Evolutionary conservation across 805 yeast genomes (phyloP), one percentile per base, ranked within the genome.

Genomic region (Ogataea paraovalis): DNA sequence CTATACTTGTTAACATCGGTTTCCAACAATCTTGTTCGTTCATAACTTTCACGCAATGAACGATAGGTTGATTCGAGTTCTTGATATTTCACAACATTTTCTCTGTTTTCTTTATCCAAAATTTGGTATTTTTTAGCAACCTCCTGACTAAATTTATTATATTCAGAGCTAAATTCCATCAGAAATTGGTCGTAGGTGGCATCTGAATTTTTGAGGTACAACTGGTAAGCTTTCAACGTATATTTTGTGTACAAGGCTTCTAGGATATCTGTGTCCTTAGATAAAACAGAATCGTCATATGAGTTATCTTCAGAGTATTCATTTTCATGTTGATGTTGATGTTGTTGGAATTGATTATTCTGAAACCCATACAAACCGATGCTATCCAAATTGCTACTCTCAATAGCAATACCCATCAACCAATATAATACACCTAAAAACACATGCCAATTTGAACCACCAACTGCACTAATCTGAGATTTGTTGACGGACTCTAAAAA

Each of bases 381-480:
- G 44, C 51, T 57, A 45, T 69, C 78, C 42, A 66, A 62, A 37
- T 60, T 58, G 42, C 76, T 47, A 71, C 64, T 44, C 70, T 73
- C 52, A 51, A 60, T 56, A 73, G 82, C 50, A 80, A 71, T 49
- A 53, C 80, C 79, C 4, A 85, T 80, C 40, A 90, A 62, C 97
- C 97, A 90, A 62, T 85, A 82, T 20, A 90, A 68, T 77, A 91
- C 79, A 1, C 94, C 96, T 38, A 90, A 64, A 54, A 88, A 87
- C 7, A 77, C 76, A 12, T 87, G 89, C 97, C 97, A 90, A 54
- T 82, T 82, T 42, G 85, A 82, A 2, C 96, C 96, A 5, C 96
- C 96, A 12, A 88, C 96, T 0, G 96, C 96, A 34, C 90, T 80
- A 34, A 90, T 83, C 61, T 88, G 95, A 1, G 94, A 84, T 59